phyloP scores from a whole-genome alignment of 768 basidiomycete genomes.

The Termitomyces eurrhizus region DNA sequence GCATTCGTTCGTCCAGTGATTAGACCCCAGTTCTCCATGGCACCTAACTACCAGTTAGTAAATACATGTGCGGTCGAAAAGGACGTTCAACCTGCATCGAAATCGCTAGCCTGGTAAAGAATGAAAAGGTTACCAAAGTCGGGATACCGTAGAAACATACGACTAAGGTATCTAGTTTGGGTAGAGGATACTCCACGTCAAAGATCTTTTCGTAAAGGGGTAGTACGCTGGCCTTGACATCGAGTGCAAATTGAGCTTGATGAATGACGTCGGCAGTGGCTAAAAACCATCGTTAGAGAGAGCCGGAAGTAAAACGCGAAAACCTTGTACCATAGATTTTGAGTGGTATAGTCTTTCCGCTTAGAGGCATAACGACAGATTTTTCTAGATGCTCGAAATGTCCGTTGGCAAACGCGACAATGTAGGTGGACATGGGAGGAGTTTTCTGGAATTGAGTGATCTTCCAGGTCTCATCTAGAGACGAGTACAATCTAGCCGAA shows the following conservation, averaged over 20 bases:
- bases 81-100: conserved; percentile 62
- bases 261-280: conserved; percentile 80
- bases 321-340: conserved; percentile 70
- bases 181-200: conserved; percentile 87
- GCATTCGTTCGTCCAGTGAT: conserved; percentile 87
- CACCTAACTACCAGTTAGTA: conserved; percentile 34
- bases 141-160: conserved; percentile 33
- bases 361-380: conserved; percentile 74
- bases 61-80: not conserved
- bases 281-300: conserved; percentile 23
- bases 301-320: not conserved
- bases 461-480: conserved; percentile 61
- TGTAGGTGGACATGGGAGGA: conserved; percentile 85
- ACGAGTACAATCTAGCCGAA: conserved; percentile 38
- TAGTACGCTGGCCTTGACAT: conserved; percentile 76
- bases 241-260: conserved; percentile 83
- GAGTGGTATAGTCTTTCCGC: conserved; percentile 76
- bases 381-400: conserved; percentile 70
- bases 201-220: conserved; percentile 94
- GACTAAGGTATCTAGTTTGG: conserved; percentile 92
- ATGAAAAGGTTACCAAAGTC: conserved; percentile 1
- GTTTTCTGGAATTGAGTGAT: conserved; percentile 78
- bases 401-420: conserved; percentile 86
- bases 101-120: conserved; percentile 62
- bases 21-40: conserved; percentile 95